Percentiles rank a stretch among this genome's conserved stretches.
These are phyloP conservation scores for Phytophthora fragariaefolia DNA, from an alignment of 352 stramenopile genomes.

Conservation along the genomic window DNA sequence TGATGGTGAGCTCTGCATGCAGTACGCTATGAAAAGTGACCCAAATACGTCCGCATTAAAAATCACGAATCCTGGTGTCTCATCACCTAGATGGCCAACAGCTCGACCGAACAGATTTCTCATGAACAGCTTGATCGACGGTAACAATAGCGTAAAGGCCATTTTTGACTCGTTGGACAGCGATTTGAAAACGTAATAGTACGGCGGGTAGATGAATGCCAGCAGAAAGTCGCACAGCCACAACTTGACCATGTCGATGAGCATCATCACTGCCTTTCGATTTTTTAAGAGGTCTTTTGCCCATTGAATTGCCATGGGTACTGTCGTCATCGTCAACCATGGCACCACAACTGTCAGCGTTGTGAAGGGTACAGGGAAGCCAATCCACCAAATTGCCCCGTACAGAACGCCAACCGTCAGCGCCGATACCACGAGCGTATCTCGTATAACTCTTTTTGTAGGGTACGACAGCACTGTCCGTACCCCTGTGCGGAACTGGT, in stretches of 20 bases:
- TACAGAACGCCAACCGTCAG: background rate
- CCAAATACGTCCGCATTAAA: constrained; percentile 1
- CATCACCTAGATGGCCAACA: background rate
- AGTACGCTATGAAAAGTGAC: background rate
- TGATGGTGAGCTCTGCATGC: background rate
- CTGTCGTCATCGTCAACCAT: background rate
- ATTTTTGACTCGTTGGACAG: background rate
- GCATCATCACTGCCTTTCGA: background rate
- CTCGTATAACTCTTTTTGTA: background rate
- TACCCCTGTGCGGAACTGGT: constrained; percentile 6
- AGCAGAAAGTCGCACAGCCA: constrained; percentile 19
- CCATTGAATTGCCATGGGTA: constrained; percentile 3
- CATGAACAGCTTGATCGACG: constrained; percentile 1
- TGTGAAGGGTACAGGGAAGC: constrained; percentile 6
- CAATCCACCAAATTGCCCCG: background rate
- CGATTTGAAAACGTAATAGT: constrained; percentile 17
- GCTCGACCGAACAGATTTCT: background rate
- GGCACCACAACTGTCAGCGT: background rate
- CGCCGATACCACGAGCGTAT: background rate
- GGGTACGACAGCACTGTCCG: background rate
- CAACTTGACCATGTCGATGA: constrained; percentile 14
- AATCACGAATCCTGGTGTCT: background rate
- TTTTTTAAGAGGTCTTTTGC: background rate
- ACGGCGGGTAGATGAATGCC: constrained; percentile 19
- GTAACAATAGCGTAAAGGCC: background rate